These are phyloP conservation scores for Starmerella potacharoeniae DNA, from an alignment of 805 yeast genomes.

Conservation along the genomic window DNA sequence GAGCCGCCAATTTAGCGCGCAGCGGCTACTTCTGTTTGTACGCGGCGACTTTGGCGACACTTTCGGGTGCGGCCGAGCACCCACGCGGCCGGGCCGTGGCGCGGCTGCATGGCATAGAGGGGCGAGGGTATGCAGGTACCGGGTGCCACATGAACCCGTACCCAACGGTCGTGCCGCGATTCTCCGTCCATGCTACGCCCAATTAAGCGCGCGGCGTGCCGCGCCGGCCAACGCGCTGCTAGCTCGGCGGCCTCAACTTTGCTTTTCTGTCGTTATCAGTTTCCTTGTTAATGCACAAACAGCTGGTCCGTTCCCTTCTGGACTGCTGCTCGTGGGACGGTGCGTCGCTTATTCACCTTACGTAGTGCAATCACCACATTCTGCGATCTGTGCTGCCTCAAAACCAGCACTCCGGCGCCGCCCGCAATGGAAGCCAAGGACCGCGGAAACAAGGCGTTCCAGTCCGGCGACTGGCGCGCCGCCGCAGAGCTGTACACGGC, in stretches of 20 bases:
- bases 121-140: constrained; percentile 8
- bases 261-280: too few species aligned
- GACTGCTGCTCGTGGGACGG: neutral
- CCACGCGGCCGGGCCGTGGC: neutral
- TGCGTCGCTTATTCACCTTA: neutral
- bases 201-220: neutral
- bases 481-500: constrained; percentile 16
- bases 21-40: neutral
- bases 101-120: neutral
- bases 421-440: constrained; percentile 12
- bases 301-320: neutral
- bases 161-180: neutral
- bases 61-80: neutral
- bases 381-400: too few species aligned
- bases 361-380: neutral
- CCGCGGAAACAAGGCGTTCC: constrained; percentile 15
- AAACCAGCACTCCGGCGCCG: too few species aligned
- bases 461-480: constrained; percentile 6
- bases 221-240: too few species aligned
- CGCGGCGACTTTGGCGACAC: neutral
- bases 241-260: too few species aligned
- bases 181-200: neutral
- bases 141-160: constrained; percentile 1
- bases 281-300: too few species aligned
- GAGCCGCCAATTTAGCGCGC: neutral